Evolutionary conservation across 2,329 filamentous ascomycete genomes (phyloP).

Genomic region (Trichoderma atroviride): DNA sequence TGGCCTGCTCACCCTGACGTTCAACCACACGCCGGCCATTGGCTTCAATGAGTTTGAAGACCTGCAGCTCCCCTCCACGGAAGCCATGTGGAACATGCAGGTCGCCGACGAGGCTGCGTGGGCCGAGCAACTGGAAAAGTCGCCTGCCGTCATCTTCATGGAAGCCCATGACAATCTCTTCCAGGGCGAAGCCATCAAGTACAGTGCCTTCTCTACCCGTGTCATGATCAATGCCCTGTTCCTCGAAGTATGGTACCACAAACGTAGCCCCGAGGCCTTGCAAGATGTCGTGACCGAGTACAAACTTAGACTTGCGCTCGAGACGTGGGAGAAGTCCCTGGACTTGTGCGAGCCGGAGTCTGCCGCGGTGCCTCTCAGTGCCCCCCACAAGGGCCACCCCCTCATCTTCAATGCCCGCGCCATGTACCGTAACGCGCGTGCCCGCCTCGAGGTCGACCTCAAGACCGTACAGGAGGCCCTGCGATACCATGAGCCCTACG

Average conservation of each 20-base stretch:
- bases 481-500: constrained; percentile 94
- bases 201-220: constrained; percentile 94
- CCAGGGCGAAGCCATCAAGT: constrained; percentile 85
- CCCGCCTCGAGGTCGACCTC: constrained; percentile 89
- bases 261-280: constrained; percentile 94
- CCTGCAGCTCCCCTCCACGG: constrained; percentile 86
- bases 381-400: constrained; percentile 93
- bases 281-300: constrained; percentile 98
- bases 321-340: constrained; percentile 98
- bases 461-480: constrained; percentile 96
- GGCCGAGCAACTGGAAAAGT: constrained; percentile 74
- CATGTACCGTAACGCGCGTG: constrained; percentile 91
- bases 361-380: constrained; percentile 84
- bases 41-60: constrained; percentile 98
- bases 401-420: constrained; percentile 98
- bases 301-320: constrained; percentile 90
- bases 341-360: constrained; percentile 91
- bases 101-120: constrained; percentile 78
- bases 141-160: constrained; percentile 81
- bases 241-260: constrained; percentile 98
- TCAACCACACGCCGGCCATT: constrained; percentile 97
- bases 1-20: constrained; percentile 88
- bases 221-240: constrained; percentile 99
- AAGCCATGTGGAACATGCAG: constrained; percentile 90
- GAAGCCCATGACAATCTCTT: constrained; percentile 94